These are phyloP conservation scores for Colletotrichum sp. DNA, from an alignment of 2,329 filamentous ascomycete genomes.

Conservation along the genomic window DNA sequence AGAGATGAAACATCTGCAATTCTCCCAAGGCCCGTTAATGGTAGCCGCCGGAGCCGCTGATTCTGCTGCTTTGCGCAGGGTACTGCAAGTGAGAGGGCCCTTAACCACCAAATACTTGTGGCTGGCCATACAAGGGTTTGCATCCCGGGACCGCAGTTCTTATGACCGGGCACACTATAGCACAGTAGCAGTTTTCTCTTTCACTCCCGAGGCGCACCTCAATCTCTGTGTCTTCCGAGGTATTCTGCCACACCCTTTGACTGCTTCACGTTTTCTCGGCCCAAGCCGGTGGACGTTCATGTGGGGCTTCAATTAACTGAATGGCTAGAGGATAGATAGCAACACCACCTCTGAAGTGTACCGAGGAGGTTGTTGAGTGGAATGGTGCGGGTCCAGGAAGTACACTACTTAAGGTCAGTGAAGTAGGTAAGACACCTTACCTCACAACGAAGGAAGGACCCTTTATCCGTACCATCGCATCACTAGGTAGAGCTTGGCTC, in stretches of 20 bases:
- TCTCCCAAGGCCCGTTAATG: not conserved
- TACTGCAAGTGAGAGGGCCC: too few species aligned
- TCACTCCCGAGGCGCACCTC: not conserved
- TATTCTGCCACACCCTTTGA: not conserved
- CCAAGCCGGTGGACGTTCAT: not conserved
- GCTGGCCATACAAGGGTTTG: not conserved
- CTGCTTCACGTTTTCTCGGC: not conserved
- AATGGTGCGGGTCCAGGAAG: not conserved
- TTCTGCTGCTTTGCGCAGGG: not conserved
- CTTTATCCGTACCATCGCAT: not conserved
- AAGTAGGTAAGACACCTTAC: too few species aligned
- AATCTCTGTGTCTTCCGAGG: not conserved
- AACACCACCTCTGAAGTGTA: too few species aligned
- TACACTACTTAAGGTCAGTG: too few species aligned
- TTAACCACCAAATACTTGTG: not conserved
- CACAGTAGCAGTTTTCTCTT: not conserved
- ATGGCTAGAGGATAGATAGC: not conserved
- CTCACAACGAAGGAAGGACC: not conserved
- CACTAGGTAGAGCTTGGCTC: not conserved
- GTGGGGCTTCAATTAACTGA: not conserved
- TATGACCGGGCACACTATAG: not conserved
- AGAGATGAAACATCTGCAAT: not conserved
- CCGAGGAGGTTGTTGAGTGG: not conserved
- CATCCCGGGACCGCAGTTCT: not conserved
- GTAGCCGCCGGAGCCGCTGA: not conserved